Conservation (phyloP, 2,329 filamentous ascomycete species). For the Cladosporium sp. region DNA sequence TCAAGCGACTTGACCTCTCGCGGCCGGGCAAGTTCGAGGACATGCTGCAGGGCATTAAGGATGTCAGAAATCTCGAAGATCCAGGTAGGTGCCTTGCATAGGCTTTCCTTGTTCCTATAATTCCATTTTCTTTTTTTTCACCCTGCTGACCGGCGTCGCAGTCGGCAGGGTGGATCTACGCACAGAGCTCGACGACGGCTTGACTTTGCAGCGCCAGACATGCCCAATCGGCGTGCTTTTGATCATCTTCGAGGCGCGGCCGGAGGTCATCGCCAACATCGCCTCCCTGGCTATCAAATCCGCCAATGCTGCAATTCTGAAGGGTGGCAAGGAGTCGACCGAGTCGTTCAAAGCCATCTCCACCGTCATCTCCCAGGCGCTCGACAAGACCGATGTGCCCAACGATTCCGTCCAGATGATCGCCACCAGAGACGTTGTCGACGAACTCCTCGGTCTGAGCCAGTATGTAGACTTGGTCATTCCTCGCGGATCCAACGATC, state of each 20-base stretch:
- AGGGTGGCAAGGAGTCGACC: slow-evolving; percentile 94
- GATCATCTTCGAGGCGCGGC: slow-evolving; percentile 96
- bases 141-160: slow-evolving; percentile 37
- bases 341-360: slow-evolving; percentile 94
- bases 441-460: slow-evolving; percentile 81
- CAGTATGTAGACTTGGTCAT: slow-evolving; percentile 92
- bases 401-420: slow-evolving; percentile 89
- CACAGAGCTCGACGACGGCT: slow-evolving; percentile 79
- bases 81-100: slow-evolving; percentile 58
- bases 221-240: slow-evolving; percentile 96
- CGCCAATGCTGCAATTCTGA: slow-evolving; percentile 93
- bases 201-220: slow-evolving; percentile 81
- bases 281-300: slow-evolving; percentile 94
- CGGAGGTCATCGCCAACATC: slow-evolving; percentile 98
- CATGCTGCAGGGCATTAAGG: slow-evolving; percentile 91
- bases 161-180: slow-evolving; percentile 81
- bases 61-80: slow-evolving; percentile 79
- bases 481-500: slow-evolving; percentile 82
- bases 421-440: slow-evolving; percentile 85
- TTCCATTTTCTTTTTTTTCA: slow-evolving; percentile 8
- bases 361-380: slow-evolving; percentile 72
- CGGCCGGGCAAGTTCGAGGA: slow-evolving; percentile 93
- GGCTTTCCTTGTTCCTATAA: background rate
- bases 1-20: slow-evolving; percentile 82
- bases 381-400: slow-evolving; percentile 70